Evolutionary conservation across 345 rosid species (phyloP).

Genomic region (Cardamine chenopodiifolia): DNA sequence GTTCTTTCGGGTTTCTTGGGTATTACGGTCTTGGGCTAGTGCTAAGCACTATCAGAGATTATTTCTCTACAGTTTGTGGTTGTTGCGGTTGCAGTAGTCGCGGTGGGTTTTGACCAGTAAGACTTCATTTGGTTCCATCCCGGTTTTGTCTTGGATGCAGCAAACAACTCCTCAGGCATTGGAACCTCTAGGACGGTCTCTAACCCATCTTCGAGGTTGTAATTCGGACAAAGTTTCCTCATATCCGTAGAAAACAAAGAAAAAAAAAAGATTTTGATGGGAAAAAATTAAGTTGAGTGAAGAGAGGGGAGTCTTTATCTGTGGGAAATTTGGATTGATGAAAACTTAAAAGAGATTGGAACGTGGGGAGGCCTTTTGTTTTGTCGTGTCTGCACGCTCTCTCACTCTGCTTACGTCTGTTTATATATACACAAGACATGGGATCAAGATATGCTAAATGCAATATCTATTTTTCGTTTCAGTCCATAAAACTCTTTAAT

Average conservation of each 20-base stretch:
- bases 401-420: conserved; percentile 34
- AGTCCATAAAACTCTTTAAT: not conserved
- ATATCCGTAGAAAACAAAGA: conserved; percentile 27
- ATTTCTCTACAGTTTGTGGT: no score
- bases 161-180: conserved; percentile 87
- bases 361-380: conserved; percentile 62
- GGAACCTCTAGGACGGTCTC: conserved; percentile 99
- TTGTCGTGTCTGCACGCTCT: conserved; percentile 89
- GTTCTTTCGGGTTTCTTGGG: no score
- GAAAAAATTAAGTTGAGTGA: conserved; percentile 22
- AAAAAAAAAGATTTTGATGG: conserved; percentile 18
- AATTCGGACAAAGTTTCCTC: conserved; percentile 96
- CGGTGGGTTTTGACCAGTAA: conserved; percentile 63
- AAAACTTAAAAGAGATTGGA: conserved; percentile 39
- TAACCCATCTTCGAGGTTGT: conserved; percentile 77
- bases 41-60: no score
- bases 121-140: conserved; percentile 87
- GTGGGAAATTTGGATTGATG: conserved; percentile 28
- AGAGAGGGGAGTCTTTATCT: conserved; percentile 30
- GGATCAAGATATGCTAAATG: conserved; percentile 29
- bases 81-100: conserved; percentile 39
- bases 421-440: conserved; percentile 28
- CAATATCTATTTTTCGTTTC: conserved; percentile 20
- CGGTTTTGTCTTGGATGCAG: conserved; percentile 40
- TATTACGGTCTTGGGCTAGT: no score